Evolutionary conservation across 306 rosid species (phyloP), one percentile per base, ranked within the genome.

Genomic region (Parietaria judaica): DNA sequence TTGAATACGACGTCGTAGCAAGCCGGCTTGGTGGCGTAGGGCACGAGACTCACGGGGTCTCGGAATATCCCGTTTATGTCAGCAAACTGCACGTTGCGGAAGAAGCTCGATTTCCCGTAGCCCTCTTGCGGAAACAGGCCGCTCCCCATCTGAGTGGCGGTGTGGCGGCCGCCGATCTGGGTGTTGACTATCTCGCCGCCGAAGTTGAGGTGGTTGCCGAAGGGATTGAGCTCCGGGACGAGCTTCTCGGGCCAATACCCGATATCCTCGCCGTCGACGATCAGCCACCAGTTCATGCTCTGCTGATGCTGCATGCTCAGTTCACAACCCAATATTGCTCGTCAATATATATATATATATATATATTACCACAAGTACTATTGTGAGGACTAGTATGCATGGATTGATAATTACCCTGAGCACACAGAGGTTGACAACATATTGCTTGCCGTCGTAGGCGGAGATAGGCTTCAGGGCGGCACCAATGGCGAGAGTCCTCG

Each of bases 81-180:
- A 16, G 36, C 3, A 51, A 43, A 74, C n/a, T 58, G 39, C 17
- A 68, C 12, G 47, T 74, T 58, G 48, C 63, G 7, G 8, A 74
- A 4, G 69, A 13, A 67, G 31, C 70, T 57, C 35, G 74, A 74
- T 64, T 9, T 74, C 9, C 64, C 61, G 11, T 9, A 57, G 1
- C 70, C 70, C 58, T 74, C 74, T 8, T 4, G 6, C 0, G 74
- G 66, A 45, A 74, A 74, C 44, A 62, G 74, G 16, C 73, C 58
- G 14, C 78, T 74, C 36, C 78, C 78, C 78, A 74, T 74, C 6
- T 74, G 66, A 52, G 78, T 74, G 2, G 13, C 3, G 3, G 78
- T 58, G 53, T 74, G 78, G 45, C 2, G 70, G 11, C 44, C 66
- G 1, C 7, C 63, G 8, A 0, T 2, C 4, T 38, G 6, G 9